Evolutionary conservation across 306 rosid species (phyloP), one percentile per base, ranked within the genome.

Genomic region (Rosa rugosa): DNA sequence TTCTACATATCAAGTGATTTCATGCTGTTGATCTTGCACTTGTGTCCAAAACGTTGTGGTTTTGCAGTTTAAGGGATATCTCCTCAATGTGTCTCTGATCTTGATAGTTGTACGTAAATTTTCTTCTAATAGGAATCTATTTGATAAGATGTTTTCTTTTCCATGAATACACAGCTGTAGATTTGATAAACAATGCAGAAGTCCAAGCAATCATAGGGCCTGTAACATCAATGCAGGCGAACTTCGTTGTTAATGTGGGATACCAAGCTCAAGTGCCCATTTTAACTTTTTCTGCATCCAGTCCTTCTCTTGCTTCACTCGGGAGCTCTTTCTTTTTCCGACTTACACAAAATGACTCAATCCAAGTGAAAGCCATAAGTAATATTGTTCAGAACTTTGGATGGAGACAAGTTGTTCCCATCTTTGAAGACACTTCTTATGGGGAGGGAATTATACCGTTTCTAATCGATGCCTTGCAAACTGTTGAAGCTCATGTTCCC

Each of bases 391-490:
- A 84, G 67, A 76, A 71, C 53, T 88, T 87, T 71, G 86, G 92
- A 6, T 88, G 95, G 92, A 86, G 79, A 72, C 76, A 74, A 70
- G 90, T 65, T 3, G 90, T 89, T 14, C 89, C 88, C 5, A 82
- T 89, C 72, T 87, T 82, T 45, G 76, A 81, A 16, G 87, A 89
- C 84, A 80, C 85, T 40, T 80, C 70, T 41, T 87, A 73, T 38
- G 90, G 93, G 4, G 73, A 83, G 25, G 89, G 85, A 3, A 36
- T 89, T 7, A 75, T 91, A 10, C 89, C 91, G 4, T 84, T 10
- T 62, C 76, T 89, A 53, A 79, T 79, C n/a, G 84, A 72, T 78
- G 79, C 79, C 38, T 75, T 91, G 1, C 84, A 84, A 79, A 66
- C 83, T 6, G 82, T 80, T 2, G 72, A 81, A 38, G 80, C 75